These are phyloP conservation scores for Dryadomyces quercivorus DNA, from an alignment of 2,329 filamentous ascomycete species.

Conservation along the genomic window DNA sequence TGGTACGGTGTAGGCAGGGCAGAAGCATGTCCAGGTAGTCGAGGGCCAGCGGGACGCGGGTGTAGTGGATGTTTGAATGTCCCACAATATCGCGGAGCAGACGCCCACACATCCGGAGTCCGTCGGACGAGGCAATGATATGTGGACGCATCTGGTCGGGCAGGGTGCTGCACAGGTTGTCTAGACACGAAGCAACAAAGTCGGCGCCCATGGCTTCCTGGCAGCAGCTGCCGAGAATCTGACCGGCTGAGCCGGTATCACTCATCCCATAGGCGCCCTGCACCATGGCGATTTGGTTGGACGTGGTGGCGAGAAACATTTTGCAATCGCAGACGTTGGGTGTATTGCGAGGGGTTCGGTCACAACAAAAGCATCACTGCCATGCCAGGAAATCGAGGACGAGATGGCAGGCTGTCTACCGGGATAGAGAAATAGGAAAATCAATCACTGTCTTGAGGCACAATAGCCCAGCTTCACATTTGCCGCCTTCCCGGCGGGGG, in stretches of 20 bases:
- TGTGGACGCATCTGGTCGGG: conserved; percentile 31
- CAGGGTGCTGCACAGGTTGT: conserved; percentile 34
- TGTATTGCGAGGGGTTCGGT: too few species aligned
- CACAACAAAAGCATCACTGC: not conserved
- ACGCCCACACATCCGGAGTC: conserved; percentile 30
- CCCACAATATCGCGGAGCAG: conserved; percentile 43
- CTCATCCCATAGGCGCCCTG: not conserved
- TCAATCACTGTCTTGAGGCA: not conserved
- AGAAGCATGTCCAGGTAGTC: conserved; percentile 45
- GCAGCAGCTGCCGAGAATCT: conserved; percentile 40
- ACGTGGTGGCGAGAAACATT: not conserved
- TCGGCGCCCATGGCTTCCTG: conserved; percentile 41
- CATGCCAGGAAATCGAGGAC: too few species aligned
- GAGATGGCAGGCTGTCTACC: not conserved
- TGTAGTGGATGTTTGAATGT: conserved; percentile 32
- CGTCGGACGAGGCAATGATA: conserved; percentile 33
- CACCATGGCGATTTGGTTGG: not conserved
- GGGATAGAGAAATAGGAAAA: not conserved
- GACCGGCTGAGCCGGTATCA: conserved; percentile 4
- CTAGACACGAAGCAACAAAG: conserved; percentile 31
- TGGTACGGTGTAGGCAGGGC: conserved; percentile 38
- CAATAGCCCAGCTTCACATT: not conserved
- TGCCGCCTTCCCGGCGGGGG: not conserved
- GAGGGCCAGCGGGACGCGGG: conserved; percentile 36
- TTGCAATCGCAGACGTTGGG: not conserved